Base-by-base conservation (phyloP, 1,139 yeast genomes). In the Hyphopichia khmerensis region DNA sequence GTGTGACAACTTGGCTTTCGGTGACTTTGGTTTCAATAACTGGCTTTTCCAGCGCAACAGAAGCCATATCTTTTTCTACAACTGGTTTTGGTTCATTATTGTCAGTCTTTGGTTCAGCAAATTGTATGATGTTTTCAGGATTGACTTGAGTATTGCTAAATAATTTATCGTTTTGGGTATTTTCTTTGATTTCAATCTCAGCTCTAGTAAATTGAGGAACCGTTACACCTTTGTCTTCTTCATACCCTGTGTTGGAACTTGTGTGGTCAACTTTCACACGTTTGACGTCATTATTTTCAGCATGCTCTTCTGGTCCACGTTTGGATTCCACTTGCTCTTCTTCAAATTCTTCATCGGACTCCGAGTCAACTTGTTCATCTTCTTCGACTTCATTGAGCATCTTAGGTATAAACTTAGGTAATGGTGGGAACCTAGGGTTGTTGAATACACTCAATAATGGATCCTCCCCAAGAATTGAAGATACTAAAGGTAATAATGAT, bases 361-460 rank as follows among this genome's bases (percentile, higher is more conserved):
- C n/a, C n/a, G n/a, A n/a, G n/a, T n/a, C n/a, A n/a, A n/a, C 24
- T 21, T 21, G 8, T 16, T 51, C 57, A 2, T 51, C 59, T 23
- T 53, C 60, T 3, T 45, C 49, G 2, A 40, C 39, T 9, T 46
- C 42, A 5, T 46, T 44, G 19, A 13, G 7, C 29, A 44, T 38
- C 41, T 54, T 60, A 29, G 58, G 64, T 39, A 67, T 61, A 41
- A 70, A 64, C 31, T 62, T 53, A 4, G 80, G 74, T 42, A 76
- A 64, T 33, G 88, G 78, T 2, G 96, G 96, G 51, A 89, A 79
- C 50, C 95, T 72, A 32, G 96, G 96, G 53, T 87, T 87, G 46
- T 80, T 75, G 53, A 88, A 69, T 3, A 82, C 73, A 55, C 83
- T 80, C 35, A 75, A 48, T 17, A 76, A 50, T 2, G 62, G 63